A percentile compares a stretch with the other conserved stretches of the same genome.
phyloP scores from a whole-genome alignment of 345 rosid genomes.

The Turritis glabra region DNA sequence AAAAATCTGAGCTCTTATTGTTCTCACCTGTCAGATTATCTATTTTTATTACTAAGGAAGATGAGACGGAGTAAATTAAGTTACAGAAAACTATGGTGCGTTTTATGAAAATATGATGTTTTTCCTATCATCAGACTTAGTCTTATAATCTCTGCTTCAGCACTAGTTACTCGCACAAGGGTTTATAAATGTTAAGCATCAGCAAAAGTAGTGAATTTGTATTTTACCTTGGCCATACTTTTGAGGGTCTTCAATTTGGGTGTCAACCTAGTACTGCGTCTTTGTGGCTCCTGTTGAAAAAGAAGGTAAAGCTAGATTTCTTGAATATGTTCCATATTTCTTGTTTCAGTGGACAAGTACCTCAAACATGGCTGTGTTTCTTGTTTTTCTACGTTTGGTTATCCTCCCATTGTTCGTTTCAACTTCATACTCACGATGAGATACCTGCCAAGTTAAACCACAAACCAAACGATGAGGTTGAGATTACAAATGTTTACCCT shows the following conservation, averaged over 20 bases:
- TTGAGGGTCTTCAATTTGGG: slow-evolving; percentile 3
- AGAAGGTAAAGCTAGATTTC: background rate
- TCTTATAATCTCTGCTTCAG: background rate
- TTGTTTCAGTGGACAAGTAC: background rate
- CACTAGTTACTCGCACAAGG: background rate
- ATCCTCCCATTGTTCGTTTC: slow-evolving; percentile 6
- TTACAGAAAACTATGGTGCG: background rate
- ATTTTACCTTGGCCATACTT: slow-evolving; percentile 1
- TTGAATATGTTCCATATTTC: background rate
- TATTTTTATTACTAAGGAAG: background rate
- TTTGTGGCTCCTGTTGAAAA: slow-evolving; percentile 12
- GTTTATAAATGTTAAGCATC: background rate
- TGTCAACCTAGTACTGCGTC: slow-evolving; percentile 11
- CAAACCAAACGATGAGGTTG: background rate
- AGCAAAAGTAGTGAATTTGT: background rate
- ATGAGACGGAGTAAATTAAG: background rate
- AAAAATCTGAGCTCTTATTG: background rate
- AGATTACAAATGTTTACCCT: background rate
- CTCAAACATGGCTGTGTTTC: background rate
- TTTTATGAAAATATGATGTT: background rate
- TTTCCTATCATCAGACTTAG: background rate
- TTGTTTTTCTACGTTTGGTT: slow-evolving; percentile 10
- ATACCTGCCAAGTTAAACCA: slow-evolving; percentile 10
- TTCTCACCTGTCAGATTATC: background rate
- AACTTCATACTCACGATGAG: background rate